Percentiles rank a stretch among this genome's conserved stretches.
phyloP scores from a whole-genome alignment of 2,329 filamentous ascomycete species.

The Ophiostoma perfectum region DNA sequence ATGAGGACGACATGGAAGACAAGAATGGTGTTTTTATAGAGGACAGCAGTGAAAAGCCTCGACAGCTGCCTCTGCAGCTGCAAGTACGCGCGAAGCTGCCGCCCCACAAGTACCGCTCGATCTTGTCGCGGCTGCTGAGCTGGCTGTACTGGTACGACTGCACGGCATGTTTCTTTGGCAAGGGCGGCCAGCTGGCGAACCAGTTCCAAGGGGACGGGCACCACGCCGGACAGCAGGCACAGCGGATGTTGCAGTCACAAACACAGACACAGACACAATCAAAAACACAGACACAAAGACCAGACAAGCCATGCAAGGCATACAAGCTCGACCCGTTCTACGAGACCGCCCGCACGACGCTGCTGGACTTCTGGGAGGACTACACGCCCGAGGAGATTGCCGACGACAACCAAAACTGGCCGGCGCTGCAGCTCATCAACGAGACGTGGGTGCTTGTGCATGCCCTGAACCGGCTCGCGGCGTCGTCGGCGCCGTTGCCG shows the following conservation, averaged over 20 bases:
- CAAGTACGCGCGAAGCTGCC: conserved; percentile 1
- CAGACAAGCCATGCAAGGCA: too few species aligned
- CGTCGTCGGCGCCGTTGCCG: too few species aligned
- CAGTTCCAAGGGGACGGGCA: background rate
- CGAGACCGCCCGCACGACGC: conserved; percentile 17
- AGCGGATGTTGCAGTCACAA: too few species aligned
- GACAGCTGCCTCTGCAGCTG: background rate
- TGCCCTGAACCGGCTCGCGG: conserved; percentile 10
- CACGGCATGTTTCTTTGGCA: conserved; percentile 15
- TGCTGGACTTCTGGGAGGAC: conserved; percentile 20
- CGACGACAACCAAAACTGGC: conserved; percentile 21
- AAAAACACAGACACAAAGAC: too few species aligned
- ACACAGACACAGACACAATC: too few species aligned
- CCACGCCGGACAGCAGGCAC: background rate
- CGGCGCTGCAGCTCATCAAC: conserved; percentile 18
- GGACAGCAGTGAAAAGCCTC: background rate
- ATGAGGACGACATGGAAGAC: background rate
- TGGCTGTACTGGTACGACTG: conserved; percentile 21
- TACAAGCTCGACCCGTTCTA: conserved; percentile 3
- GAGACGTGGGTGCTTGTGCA: conserved; percentile 20
- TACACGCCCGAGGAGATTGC: conserved; percentile 21
- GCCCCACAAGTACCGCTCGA: conserved; percentile 17
- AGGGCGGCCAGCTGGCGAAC: conserved; percentile 7
- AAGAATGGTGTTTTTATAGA: too few species aligned
- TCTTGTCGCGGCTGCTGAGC: conserved; percentile 18